Base-by-base conservation (phyloP, 2,329 filamentous ascomycete genomes). In the Endocalyx cinctus region DNA sequence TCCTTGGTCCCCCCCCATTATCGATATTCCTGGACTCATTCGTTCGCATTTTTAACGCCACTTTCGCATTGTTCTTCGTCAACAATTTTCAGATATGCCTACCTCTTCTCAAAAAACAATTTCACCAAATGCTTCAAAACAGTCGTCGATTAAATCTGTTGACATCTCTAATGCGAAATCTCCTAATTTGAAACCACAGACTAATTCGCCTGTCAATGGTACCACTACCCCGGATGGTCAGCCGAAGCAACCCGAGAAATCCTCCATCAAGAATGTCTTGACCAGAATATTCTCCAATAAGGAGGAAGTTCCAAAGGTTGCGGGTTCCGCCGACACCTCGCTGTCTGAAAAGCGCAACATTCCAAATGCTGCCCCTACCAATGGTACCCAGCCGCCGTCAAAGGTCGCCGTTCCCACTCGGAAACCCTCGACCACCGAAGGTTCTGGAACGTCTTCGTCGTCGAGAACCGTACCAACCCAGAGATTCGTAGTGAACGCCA, bases 261-360 rank as follows among this genome's bases (percentile, higher is more conserved):
- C 70, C 3, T 77, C 75, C 11, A 76, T 82, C 59, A 82, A 80
- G 54, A 76, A 79, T 52, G 72, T 76, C 29, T 55, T 82, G 36
- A 74, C 76, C 25, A 72, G 77, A 63, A 82, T 82, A 70, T 82
- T 82, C 59, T 77, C 71, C 34, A 70, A 66, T 44, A 78, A 74
- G 52, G 76, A 79, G 34, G 52, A 64, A 14, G 45, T 60, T 23
- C 57, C 59, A 27, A 60, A 58, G 35, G 42, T 53, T 41, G 59
- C 63, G 16, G 32, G 45, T 11, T 42, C 53, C 27, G 47, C 52
- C 37, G 61, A 62, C 32, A 46, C 57, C 25, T 57, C 63, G 26
- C 48, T 50, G 31, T 49, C 49, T 12, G 46, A 47, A 18, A 50
- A 47, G 41, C 47, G 43, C 36, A 33, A 31, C 14, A 47, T 38